phyloP scores from a whole-genome alignment of 805 yeast genomes.

The Starmerella powellii region DNA sequence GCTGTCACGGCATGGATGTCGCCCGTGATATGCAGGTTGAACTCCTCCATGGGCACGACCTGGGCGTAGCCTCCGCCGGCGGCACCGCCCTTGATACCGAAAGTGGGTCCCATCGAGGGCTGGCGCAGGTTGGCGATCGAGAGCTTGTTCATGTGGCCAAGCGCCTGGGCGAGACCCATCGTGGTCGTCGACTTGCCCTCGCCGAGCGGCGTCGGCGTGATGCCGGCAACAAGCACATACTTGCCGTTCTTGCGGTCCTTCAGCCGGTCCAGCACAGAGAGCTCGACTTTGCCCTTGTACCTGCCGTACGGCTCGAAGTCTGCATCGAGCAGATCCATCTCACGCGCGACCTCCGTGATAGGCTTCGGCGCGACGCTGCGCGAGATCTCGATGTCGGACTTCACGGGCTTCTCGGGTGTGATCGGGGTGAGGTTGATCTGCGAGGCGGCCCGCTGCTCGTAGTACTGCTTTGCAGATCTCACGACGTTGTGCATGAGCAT shows the following conservation, averaged over 20 bases:
- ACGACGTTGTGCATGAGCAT: slow-evolving; percentile 82
- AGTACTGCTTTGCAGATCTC: slow-evolving; percentile 59
- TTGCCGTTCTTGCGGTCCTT: slow-evolving; percentile 58
- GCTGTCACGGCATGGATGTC: slow-evolving; percentile 94
- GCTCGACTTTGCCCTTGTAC: slow-evolving; percentile 78
- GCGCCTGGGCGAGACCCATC: slow-evolving; percentile 87
- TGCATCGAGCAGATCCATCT: slow-evolving; percentile 60
- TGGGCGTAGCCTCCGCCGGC: slow-evolving; percentile 99
- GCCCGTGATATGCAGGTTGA: slow-evolving; percentile 94
- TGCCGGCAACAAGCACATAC: slow-evolving; percentile 87
- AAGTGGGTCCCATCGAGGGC: slow-evolving; percentile 98
- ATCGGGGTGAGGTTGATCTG: slow-evolving; percentile 46
- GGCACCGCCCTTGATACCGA: slow-evolving; percentile 98
- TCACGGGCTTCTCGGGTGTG: slow-evolving; percentile 53
- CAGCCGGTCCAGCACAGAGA: slow-evolving; percentile 58
- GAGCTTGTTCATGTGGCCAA: slow-evolving; percentile 70
- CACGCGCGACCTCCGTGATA: slow-evolving; percentile 62
- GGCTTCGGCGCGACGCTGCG: slow-evolving; percentile 79
- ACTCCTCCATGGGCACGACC: slow-evolving; percentile 98
- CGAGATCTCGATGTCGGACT: slow-evolving; percentile 81
- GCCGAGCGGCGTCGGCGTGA: slow-evolving; percentile 95
- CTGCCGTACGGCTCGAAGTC: slow-evolving; percentile 88
- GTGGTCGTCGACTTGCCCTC: slow-evolving; percentile 98
- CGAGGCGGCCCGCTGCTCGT: slow-evolving; percentile 35
- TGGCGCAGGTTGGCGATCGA: slow-evolving; percentile 93